These are phyloP conservation scores for Leishmania martiniquensis DNA, from an alignment of 208 protist genomes.

Conservation along the genomic window DNA sequence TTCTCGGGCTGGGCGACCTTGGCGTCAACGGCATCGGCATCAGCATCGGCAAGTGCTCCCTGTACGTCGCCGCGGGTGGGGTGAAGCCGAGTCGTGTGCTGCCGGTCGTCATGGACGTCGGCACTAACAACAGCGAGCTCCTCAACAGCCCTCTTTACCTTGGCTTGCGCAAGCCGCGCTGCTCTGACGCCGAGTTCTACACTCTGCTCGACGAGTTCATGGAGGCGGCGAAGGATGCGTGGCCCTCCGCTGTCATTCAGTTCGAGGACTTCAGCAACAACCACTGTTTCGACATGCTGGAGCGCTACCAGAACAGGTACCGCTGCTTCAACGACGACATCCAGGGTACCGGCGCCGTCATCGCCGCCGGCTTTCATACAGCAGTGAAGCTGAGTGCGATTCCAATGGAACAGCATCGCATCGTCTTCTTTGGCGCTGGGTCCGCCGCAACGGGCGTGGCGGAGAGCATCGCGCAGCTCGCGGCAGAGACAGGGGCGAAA, in stretches of 20 bases:
- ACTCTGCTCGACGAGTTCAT: conserved; percentile 93
- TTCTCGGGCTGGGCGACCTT: conserved; percentile 95
- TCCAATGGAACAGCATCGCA: conserved; percentile 58
- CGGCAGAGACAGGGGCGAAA: conserved; percentile 47
- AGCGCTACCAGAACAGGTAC: conserved; percentile 91
- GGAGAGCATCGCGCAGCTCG: conserved; percentile 88
- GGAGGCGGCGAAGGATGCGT: conserved; percentile 75
- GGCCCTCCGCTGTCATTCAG: conserved; percentile 90
- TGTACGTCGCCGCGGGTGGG: conserved; percentile 93
- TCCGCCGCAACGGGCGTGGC: conserved; percentile 95
- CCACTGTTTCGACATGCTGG: conserved; percentile 94
- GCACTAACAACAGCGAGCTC: conserved; percentile 88
- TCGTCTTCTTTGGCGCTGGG: conserved; percentile 94
- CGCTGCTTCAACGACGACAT: conserved; percentile 99
- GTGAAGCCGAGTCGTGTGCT: conserved; percentile 83
- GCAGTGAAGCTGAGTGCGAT: conserved; percentile 69
- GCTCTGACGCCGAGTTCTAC: conserved; percentile 82
- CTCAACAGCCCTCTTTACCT: conserved; percentile 87
- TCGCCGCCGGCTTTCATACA: conserved; percentile 92
- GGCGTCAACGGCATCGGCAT: conserved; percentile 96
- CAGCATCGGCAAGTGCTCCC: conserved; percentile 93
- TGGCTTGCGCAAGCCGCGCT: conserved; percentile 65
- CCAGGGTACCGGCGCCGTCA: conserved; percentile 96
- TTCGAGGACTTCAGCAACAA: conserved; percentile 97
- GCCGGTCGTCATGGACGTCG: conserved; percentile 92